Conservation (phyloP, 805 yeast species). For the Teunomyces panamensis region DNA sequence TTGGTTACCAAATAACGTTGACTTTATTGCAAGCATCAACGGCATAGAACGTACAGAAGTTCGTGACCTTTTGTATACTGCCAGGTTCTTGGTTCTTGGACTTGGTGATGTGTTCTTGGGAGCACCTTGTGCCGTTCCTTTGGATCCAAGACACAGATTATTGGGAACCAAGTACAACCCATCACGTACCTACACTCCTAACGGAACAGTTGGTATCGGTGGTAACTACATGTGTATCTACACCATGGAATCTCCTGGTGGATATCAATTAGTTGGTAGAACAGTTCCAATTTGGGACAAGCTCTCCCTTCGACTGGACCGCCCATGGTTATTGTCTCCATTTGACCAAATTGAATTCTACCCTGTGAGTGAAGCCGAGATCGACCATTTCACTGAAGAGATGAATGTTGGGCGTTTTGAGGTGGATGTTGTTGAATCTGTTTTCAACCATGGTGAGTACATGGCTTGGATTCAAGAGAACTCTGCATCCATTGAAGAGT, state of each 20-base stretch:
- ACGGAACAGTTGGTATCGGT: constrained; percentile 97
- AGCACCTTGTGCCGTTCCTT: constrained; percentile 97
- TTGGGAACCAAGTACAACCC: constrained; percentile 95
- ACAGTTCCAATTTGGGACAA: constrained; percentile 98
- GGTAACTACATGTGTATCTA: constrained; percentile 99
- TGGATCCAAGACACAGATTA: constrained; percentile 93
- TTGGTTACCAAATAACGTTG: constrained; percentile 97
- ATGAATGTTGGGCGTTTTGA: constrained; percentile 77
- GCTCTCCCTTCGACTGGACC: constrained; percentile 63
- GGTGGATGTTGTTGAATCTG: constrained; percentile 71
- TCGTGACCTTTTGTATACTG: constrained; percentile 80
- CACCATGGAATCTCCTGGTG: constrained; percentile 98
- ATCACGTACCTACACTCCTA: constrained; percentile 91
- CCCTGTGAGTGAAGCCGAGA: constrained; percentile 83
- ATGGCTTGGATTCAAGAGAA: constrained; percentile 74
- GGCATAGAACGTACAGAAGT: constrained; percentile 75
- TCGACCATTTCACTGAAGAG: constrained; percentile 68
- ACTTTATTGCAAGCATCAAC: constrained; percentile 87
- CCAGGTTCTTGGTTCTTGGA: constrained; percentile 89
- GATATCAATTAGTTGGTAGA: constrained; percentile 94
- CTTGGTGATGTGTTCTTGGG: constrained; percentile 97
- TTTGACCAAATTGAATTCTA: constrained; percentile 95
- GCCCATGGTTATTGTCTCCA: constrained; percentile 88
- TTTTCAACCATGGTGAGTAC: constrained; percentile 81
- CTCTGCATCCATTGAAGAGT: constrained; percentile 66